Conservation (phyloP, 2,329 filamentous ascomycete genomes). For the Alternaria arborescens region DNA sequence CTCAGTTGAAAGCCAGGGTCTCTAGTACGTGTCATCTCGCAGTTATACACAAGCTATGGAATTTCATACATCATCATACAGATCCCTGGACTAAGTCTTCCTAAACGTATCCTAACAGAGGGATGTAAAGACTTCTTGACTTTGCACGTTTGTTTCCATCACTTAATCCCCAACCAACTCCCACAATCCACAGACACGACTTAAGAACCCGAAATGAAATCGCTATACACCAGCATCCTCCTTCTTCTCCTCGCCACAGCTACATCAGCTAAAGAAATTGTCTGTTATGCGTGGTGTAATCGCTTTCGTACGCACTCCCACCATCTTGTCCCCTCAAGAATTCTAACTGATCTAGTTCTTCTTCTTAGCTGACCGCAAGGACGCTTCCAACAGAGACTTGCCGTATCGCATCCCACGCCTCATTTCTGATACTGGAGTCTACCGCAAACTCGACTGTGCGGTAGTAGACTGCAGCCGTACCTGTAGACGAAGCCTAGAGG, state of each 20-base stretch:
- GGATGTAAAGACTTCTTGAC: not conserved
- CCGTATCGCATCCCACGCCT: not conserved
- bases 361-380: not conserved
- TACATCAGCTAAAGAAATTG: not conserved
- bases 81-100: not conserved
- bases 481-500: not conserved
- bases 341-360: not conserved
- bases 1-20: not conserved
- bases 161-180: not conserved
- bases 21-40: not conserved
- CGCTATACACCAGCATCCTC: not conserved
- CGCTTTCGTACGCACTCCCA: not conserved
- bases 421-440: not conserved
- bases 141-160: not conserved
- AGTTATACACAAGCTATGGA: not conserved
- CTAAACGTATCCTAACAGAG: not conserved
- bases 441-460: not conserved
- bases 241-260: not conserved
- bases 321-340: not conserved
- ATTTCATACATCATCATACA: not conserved
- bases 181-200: not conserved
- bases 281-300: not conserved
- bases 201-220: not conserved
- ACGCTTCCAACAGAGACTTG: not conserved
- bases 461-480: not conserved